Conservation (phyloP, 345 rosid genomes). For the Brassica juncea region DNA sequence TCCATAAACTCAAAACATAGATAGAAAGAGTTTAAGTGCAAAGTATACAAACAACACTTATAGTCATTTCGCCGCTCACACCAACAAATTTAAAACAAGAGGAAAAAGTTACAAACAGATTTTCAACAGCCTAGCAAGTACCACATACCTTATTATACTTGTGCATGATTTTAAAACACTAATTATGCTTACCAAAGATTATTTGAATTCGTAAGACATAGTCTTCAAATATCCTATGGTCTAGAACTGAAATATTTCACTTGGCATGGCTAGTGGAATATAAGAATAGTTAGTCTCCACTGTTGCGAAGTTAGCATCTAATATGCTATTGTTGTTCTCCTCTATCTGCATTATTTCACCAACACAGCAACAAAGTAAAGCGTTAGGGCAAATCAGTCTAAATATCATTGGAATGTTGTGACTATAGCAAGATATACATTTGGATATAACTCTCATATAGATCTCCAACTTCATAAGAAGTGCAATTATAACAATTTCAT, state of each 20-base stretch:
- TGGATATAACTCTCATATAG: background rate
- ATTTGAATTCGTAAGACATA: slow-evolving; percentile 28
- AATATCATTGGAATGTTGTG: background rate
- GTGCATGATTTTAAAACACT: slow-evolving; percentile 37
- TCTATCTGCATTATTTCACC: slow-evolving; percentile 56
- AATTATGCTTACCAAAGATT: slow-evolving; percentile 30
- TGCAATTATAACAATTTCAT: background rate
- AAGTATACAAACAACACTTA: slow-evolving; percentile 27
- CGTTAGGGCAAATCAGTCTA: background rate
- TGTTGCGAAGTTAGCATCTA: slow-evolving; percentile 48
- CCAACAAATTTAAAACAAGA: slow-evolving; percentile 27
- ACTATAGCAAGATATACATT: background rate
- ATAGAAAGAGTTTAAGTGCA: slow-evolving; percentile 16
- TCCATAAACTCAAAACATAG: slow-evolving; percentile 14
- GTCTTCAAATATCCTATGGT: slow-evolving; percentile 34
- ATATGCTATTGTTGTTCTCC: slow-evolving; percentile 52
- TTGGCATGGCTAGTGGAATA: slow-evolving; percentile 61
- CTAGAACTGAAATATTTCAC: slow-evolving; percentile 61
- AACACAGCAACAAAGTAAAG: slow-evolving; percentile 12
- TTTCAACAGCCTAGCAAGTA: slow-evolving; percentile 28
- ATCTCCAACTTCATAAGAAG: background rate
- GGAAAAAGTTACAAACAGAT: slow-evolving; percentile 14
- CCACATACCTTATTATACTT: slow-evolving; percentile 32
- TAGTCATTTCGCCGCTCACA: slow-evolving; percentile 25
- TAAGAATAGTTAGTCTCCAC: slow-evolving; percentile 48